A percentile compares a stretch with the other conserved stretches of the same genome.
Conservation (phyloP, 2,329 filamentous ascomycete genomes). For the Nemania sp. region DNA sequence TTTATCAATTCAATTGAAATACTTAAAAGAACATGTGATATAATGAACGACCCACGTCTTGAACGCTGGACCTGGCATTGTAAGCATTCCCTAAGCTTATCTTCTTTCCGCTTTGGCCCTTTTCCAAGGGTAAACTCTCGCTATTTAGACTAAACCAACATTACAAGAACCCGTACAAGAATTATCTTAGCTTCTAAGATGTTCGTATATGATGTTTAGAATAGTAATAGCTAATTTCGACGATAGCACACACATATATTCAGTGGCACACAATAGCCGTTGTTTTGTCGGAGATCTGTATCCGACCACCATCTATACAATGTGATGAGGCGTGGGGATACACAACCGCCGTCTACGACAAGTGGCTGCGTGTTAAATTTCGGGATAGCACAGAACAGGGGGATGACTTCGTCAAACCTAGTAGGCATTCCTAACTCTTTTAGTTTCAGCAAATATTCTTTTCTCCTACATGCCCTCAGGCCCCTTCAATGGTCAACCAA, state of each 20-base stretch:
- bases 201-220: not conserved
- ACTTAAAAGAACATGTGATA: constrained; percentile 26
- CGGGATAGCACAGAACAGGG: constrained; percentile 36
- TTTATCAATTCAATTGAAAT: constrained; percentile 25
- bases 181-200: too few species aligned
- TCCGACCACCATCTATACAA: constrained; percentile 35
- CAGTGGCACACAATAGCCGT: constrained; percentile 39
- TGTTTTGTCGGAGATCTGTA: constrained; percentile 37
- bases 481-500: not conserved
- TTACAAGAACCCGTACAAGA: too few species aligned
- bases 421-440: constrained; percentile 3
- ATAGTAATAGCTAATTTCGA: not conserved
- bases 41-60: constrained; percentile 35
- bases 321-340: constrained; percentile 37
- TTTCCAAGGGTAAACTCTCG: not conserved
- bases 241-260: constrained; percentile 30
- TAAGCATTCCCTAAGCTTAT: not conserved
- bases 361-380: constrained; percentile 33
- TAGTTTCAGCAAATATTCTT: not conserved
- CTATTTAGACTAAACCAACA: too few species aligned
- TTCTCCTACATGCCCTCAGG: not conserved
- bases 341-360: constrained; percentile 29
- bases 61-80: constrained; percentile 35
- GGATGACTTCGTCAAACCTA: constrained; percentile 35
- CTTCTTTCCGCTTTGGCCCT: not conserved